Evolutionary conservation across 768 basidiomycete species (phyloP).

Genomic region (Tremella fuciformis): DNA sequence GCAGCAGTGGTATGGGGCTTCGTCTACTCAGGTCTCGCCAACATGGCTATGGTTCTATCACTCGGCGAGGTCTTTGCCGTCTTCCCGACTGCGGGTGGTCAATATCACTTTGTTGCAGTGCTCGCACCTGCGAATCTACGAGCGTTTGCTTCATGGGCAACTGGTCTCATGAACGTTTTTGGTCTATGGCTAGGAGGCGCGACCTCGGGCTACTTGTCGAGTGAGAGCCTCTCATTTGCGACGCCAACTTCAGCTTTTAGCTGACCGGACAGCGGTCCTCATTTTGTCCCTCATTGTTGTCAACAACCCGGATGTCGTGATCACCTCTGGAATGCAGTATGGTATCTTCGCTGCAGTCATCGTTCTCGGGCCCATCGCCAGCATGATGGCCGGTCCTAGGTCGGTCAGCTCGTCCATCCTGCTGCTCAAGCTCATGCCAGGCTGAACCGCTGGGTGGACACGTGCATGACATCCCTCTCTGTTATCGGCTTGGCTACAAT

Average conservation of each 20-base stretch:
- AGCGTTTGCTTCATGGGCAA: conserved; percentile 16
- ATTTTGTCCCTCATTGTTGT: conserved; percentile 29
- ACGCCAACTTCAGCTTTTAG: not conserved
- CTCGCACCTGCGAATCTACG: conserved; percentile 14
- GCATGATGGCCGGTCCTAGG: conserved; percentile 14
- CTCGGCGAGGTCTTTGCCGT: conserved; percentile 28
- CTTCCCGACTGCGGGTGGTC: conserved; percentile 29
- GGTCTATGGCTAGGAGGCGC: conserved; percentile 22
- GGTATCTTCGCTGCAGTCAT: conserved; percentile 21
- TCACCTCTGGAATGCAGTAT: conserved; percentile 22
- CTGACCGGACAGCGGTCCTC: conserved; percentile 14
- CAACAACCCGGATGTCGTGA: conserved; percentile 20
- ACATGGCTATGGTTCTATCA: conserved; percentile 17
- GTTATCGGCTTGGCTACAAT: conserved; percentile 20
- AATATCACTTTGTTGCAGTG: conserved; percentile 32
- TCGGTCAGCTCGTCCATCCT: conserved; percentile 9
- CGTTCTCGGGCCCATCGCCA: conserved; percentile 15
- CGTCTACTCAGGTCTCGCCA: conserved; percentile 16
- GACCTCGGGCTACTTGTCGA: conserved; percentile 14
- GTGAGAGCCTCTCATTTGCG: conserved; percentile 6
- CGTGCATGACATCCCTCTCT: conserved; percentile 13
- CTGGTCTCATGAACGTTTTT: conserved; percentile 19
- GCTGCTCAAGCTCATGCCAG: too few relatives aligned
- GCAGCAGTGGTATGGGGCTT: conserved; percentile 12
- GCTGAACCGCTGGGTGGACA: too few relatives aligned